Base-by-base conservation (phyloP, 2,329 filamentous ascomycete species). In the Pezicula neosporulosa region DNA sequence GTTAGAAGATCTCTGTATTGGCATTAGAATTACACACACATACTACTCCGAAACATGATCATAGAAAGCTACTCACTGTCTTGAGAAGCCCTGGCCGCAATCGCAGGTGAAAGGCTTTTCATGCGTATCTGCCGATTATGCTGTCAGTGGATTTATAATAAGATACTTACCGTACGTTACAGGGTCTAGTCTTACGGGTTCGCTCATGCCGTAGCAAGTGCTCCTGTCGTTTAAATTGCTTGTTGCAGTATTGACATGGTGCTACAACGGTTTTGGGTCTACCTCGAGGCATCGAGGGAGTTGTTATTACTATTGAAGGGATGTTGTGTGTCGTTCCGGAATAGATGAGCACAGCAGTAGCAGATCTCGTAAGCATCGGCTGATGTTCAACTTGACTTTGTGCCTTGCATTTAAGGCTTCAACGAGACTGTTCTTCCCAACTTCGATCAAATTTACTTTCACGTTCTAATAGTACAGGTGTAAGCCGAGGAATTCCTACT, bases 241-340 rank as follows among this genome's bases (percentile, higher is more conserved):
- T 50, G 16, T 46, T 38, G n/a, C 48, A 50, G 48, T 37, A 50
- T 24, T 38, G 16, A 42, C 48, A 50, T 15, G 48, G 48, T 19
- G 42, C 28, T 3, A 50, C 48, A 46, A 38, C 30, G 19, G 36
- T 38, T 38, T 39, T 50, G 13, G 48, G 48, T 33, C 48, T 43
- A 6, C 47, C 47, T 50, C 48, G 21, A 38, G 33, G 33, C 42
- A 46, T 50, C 53, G 37, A 51, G 47, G 27, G 54, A 56, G 18
- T 47, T 51, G 42, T 57, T 49, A 4, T 47, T 51, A 38, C 56
- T 49, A 4, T 24, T 24, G 24, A 24, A 24, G 24, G 24, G 7
- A 24, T 24, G 7, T 6, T 24, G 7, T n/a, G 7, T 24, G 24
- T 24, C 6, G 24, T 24, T 24, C 3, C 24, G 5, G 6, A 5